Base-by-base conservation (phyloP, 164 flowering plant species). In the Cinnamomum chago region DNA sequence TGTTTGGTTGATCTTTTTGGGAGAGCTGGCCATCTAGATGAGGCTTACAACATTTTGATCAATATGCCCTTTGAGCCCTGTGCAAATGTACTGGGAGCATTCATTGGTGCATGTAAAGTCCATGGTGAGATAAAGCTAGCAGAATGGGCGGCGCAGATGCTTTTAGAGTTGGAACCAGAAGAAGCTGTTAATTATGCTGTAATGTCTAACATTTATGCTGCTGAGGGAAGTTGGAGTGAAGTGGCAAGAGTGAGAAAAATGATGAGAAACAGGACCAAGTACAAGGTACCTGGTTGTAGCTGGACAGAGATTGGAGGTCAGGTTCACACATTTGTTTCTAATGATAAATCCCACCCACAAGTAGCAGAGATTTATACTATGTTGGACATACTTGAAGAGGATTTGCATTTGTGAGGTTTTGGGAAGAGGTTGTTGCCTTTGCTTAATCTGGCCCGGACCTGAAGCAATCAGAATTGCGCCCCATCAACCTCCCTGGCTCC, bases 1-100 rank as follows among this genome's bases (percentile, higher is more conserved):
- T 91, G 90, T 75, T 70, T 91, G 2, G 60, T 88, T 73, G 93
- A 91, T 79, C 89, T 93, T 72, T 84, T 91, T 50, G 88, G 92
- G 28, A 84, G 93, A 76, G 82, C 88, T 62, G 96, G 94, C 40
- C 82, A 76, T 67, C 66, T 91, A 14, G 82, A 83, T 9, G 89
- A 85, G 73, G 96, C 93, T 50, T 82, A 73, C 60, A 62, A 74
- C 4, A 35, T 86, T 70, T 67, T 90, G 75, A 75, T 27, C 11
- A 79, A 81, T 20, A 81, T 87, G 82, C 89, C 86, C 2, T 25
- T 77, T 17, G 82, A 76, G 68, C 82, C 82, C 20, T 73, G 77
- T 33, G 58, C 82, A 24, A 79, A 85, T 75, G 68, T 77, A 14
- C 73, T 88, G 75, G 87, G 84, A 60, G 88, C 92, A 35, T 85